Evolutionary conservation across 2,329 filamentous ascomycete genomes (phyloP).

Genomic region (Juglanconis oblonga): DNA sequence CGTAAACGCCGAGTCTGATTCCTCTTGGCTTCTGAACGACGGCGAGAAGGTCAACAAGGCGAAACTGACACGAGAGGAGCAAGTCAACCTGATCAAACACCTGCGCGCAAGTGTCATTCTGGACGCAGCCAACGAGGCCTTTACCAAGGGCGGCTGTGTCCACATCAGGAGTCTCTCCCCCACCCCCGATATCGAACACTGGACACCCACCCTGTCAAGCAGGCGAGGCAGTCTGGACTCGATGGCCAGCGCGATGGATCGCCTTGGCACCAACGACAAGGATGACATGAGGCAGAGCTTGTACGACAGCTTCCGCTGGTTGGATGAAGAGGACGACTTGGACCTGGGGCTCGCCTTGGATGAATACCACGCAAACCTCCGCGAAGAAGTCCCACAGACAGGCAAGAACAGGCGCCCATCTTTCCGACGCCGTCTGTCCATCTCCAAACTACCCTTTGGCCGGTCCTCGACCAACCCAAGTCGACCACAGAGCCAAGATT

Average conservation of each 20-base stretch:
- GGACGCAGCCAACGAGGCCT: slow-evolving; percentile 50
- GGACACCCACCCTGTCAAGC: slow-evolving; percentile 28
- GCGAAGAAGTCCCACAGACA: slow-evolving; percentile 44
- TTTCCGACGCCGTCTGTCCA: slow-evolving; percentile 69
- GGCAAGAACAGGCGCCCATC: slow-evolving; percentile 52
- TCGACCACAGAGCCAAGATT: slow-evolving; percentile 45
- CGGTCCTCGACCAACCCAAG: slow-evolving; percentile 49
- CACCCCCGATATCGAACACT: slow-evolving; percentile 28
- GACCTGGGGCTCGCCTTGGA: slow-evolving; percentile 66
- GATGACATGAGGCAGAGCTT: slow-evolving; percentile 48
- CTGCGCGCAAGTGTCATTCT: slow-evolving; percentile 36
- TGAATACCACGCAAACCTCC: slow-evolving; percentile 65
- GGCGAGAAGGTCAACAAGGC: slow-evolving; percentile 71
- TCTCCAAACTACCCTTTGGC: slow-evolving; percentile 63
- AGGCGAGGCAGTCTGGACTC: slow-evolving; percentile 30
- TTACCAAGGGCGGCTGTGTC: slow-evolving; percentile 44
- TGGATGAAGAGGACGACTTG: slow-evolving; percentile 70
- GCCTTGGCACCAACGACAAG: slow-evolving; percentile 15
- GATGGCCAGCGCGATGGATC: slow-evolving; percentile 17
- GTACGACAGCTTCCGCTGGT: slow-evolving; percentile 68
- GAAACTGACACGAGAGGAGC: slow-evolving; percentile 71
- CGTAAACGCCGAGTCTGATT: slow-evolving; percentile 50
- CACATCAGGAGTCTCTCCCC: slow-evolving; percentile 29
- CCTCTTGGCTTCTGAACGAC: slow-evolving; percentile 65
- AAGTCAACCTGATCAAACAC: slow-evolving; percentile 55